phyloP scores from a whole-genome alignment of 1,139 yeast species.

The Saccharomyces hybrid region DNA sequence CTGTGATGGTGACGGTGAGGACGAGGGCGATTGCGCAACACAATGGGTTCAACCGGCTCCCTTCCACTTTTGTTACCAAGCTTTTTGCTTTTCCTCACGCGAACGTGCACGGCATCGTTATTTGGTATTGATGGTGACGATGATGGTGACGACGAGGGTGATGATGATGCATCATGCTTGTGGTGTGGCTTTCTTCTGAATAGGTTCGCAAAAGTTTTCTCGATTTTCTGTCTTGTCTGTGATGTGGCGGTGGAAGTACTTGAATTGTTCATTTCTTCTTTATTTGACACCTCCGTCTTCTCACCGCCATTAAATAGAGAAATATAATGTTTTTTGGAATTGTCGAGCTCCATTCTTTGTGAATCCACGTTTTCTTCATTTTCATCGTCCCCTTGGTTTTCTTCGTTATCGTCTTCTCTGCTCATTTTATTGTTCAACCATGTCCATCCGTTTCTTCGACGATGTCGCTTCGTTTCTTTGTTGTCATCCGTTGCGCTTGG shows the following conservation, averaged over 20 bases:
- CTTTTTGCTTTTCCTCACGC: not conserved
- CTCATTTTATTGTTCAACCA: conserved; percentile 25
- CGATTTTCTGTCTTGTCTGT: conserved; percentile 1
- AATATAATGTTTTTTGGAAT: not conserved
- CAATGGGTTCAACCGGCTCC: not conserved
- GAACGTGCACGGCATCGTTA: not conserved
- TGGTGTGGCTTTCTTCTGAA: conserved; percentile 4
- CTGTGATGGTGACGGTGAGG: not conserved
- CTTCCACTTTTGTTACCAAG: not conserved
- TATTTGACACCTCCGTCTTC: not conserved
- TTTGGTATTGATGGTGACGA: not conserved
- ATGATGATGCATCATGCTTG: not conserved
- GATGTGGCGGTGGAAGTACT: not conserved
- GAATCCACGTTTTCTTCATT: conserved; percentile 1
- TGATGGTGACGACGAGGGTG: not conserved
- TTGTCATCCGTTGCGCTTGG: conserved; percentile 2
- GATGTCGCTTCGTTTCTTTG: conserved; percentile 1
- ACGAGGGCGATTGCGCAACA: not conserved
- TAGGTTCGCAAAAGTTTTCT: conserved; percentile 2
- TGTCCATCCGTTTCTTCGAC: conserved; percentile 13
- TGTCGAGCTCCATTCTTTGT: not conserved
- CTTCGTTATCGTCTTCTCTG: conserved; percentile 20
- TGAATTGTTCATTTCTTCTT: not conserved
- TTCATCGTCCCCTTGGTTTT: conserved; percentile 5
- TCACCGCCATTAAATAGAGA: not conserved